Conservation (phyloP, 805 yeast species). For the Millerozyma miso region DNA sequence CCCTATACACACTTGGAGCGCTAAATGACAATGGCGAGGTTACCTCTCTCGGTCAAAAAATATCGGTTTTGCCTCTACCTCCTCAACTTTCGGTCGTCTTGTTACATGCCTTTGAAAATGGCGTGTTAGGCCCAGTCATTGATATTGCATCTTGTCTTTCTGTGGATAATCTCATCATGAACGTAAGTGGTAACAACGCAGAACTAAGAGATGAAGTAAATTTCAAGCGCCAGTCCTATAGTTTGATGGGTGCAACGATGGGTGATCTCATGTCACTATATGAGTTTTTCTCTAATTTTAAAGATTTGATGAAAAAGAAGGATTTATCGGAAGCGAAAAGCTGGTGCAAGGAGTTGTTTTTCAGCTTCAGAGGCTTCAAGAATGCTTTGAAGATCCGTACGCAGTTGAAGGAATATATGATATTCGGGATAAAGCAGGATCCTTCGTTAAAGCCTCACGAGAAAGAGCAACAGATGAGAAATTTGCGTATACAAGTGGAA, state of each 20-base stretch:
- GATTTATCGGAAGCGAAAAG: constrained; percentile 54
- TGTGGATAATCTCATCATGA: constrained; percentile 80
- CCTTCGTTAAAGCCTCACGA: constrained; percentile 22
- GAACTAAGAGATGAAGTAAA: constrained; percentile 83
- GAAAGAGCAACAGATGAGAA: constrained; percentile 21
- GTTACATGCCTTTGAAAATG: constrained; percentile 58
- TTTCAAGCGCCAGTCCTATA: constrained; percentile 62
- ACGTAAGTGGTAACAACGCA: constrained; percentile 55
- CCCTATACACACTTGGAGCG: constrained; percentile 76
- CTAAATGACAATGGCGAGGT: constrained; percentile 71
- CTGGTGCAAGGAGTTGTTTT: constrained; percentile 80
- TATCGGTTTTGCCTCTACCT: constrained; percentile 88
- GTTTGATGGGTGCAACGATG: constrained; percentile 63
- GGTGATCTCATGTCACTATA: constrained; percentile 86
- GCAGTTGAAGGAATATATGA: constrained; percentile 72
- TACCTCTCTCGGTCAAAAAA: constrained; percentile 74
- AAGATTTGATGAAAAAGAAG: constrained; percentile 20
- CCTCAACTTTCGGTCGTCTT: constrained; percentile 89
- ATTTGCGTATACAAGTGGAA: constrained; percentile 19
- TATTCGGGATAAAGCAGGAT: constrained; percentile 42
- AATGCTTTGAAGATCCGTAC: constrained; percentile 71
- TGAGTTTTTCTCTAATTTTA: constrained; percentile 62
- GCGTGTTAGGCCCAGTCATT: constrained; percentile 61
- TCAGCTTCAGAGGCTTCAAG: constrained; percentile 74
- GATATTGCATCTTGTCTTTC: constrained; percentile 92